phyloP scores from a whole-genome alignment of 768 basidiomycete species.

The Suillus ampliporus region DNA sequence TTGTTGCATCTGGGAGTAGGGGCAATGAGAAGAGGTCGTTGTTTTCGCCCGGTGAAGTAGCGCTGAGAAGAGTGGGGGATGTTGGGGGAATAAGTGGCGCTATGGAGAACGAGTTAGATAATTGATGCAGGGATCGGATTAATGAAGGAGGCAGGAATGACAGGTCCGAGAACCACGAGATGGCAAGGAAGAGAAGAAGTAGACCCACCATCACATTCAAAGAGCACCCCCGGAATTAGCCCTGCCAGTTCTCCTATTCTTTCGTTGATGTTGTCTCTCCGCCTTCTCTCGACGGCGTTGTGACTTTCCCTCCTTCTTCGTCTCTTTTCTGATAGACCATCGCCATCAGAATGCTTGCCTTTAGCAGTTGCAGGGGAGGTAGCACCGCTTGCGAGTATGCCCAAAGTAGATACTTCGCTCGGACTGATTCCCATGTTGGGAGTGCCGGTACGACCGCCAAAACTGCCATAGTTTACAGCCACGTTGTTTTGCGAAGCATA shows the following conservation, averaged over 20 bases:
- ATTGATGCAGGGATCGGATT: neutral
- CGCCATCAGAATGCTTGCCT: constrained; percentile 9
- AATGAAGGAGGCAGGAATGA: neutral
- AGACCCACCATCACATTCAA: constrained; percentile 58
- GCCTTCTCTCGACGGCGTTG: constrained; percentile 88
- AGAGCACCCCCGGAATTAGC: constrained; percentile 85
- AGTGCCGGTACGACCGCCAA: constrained; percentile 16
- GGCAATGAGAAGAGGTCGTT: constrained; percentile 9
- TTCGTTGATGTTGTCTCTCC: constrained; percentile 95
- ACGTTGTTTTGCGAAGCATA: constrained; percentile 32
- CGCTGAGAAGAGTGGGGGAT: neutral
- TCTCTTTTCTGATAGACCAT: constrained; percentile 72
- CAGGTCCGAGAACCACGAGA: constrained; percentile 4
- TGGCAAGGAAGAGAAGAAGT: constrained; percentile 10
- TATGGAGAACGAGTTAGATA: neutral
- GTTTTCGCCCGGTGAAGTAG: constrained; percentile 8
- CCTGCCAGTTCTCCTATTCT: constrained; percentile 90
- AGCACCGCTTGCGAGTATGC: constrained; percentile 13
- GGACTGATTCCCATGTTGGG: constrained; percentile 34
- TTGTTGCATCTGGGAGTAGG: neutral
- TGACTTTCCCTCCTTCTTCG: constrained; percentile 83
- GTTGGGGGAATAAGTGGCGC: constrained; percentile 10
- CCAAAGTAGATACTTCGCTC: constrained; percentile 31
- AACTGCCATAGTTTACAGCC: constrained; percentile 6
- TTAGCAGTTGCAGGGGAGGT: constrained; percentile 24